Evolutionary conservation across 2,329 filamentous ascomycete species (phyloP), one percentile per base, ranked within the genome.

Genomic region (Verticillium albo-atrum): DNA sequence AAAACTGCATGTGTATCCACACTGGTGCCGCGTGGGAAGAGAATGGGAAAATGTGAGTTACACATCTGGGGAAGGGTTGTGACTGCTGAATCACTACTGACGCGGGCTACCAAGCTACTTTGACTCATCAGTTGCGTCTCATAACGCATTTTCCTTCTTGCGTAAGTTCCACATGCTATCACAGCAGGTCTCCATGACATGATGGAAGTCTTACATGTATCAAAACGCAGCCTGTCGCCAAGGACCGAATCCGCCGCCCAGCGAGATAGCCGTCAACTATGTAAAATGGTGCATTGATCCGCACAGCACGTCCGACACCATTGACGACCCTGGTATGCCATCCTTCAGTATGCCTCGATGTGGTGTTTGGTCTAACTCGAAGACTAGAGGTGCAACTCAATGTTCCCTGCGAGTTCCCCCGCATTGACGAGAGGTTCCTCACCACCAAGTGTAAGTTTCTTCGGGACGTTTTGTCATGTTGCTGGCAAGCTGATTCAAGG

Each of bases 371-470:
- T 5, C 34, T 37, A 15, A 37, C n/a, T 14, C 10, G 34, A 15
- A 14, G 34, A 15, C 72, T 72, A 2, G 25, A 61, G 6, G 63
- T 72, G 0, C 55, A 73, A 9, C 67, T 75, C 26, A 72, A 76
- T 47, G 69, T 72, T 30, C 75, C 75, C 3, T 70, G 71, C 28
- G 77, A 79, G 58, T 79, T 80, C 63, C 74, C 75, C 0, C 71
- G 77, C 25, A 71, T 80, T 20, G 78, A 80, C 57, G 78, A 80
- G 58, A 71, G 77, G 6, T 71, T 76, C 47, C 66, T 76, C 15
- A 74, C 74, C 1, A 70, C 72, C 26, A 37, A 15, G 17, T 32
- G 6, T 32, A 6, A 37, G 34, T 37, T 63, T 67, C 3, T 77
- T 78, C 62, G n/a, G n/a, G n/a, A n/a, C n/a, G n/a, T n/a, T 37